These are phyloP conservation scores for Angophora floribunda DNA, from an alignment of 345 rosid genomes.

Conservation along the genomic window DNA sequence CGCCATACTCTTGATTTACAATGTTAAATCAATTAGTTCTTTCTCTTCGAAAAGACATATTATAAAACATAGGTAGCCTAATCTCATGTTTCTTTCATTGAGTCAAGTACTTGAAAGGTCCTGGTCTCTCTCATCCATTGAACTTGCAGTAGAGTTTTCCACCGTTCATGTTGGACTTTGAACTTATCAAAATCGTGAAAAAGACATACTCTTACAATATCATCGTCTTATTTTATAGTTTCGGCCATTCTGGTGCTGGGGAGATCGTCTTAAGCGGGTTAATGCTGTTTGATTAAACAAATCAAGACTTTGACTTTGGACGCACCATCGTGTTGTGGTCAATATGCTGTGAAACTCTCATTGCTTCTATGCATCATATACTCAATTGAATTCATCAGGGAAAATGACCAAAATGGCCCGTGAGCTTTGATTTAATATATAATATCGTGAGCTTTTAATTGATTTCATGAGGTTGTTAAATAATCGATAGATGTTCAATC, in stretches of 20 bases:
- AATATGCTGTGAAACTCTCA: too few relatives aligned
- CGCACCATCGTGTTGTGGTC: too few relatives aligned
- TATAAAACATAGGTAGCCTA: not conserved
- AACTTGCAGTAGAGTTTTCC: not conserved
- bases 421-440: too few relatives aligned
- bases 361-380: too few relatives aligned
- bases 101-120: not conserved
- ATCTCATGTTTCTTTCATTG: not conserved
- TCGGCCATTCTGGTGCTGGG: not conserved
- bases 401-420: fast-evolving
- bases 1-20: not conserved
- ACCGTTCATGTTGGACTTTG: not conserved
- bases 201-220: fast-evolving
- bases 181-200: not conserved
- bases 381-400: too few relatives aligned
- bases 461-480: too few relatives aligned
- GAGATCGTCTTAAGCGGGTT: not conserved
- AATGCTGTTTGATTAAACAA: not conserved
- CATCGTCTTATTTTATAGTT: not conserved
- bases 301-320: not conserved
- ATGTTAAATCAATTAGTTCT: not conserved
- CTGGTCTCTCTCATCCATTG: not conserved
- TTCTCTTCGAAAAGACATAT: not conserved
- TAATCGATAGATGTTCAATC: too few relatives aligned
- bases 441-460: too few relatives aligned